Evolutionary conservation across 2,329 filamentous ascomycete genomes (phyloP).

Genomic region (Cladosporium oxysporum): DNA sequence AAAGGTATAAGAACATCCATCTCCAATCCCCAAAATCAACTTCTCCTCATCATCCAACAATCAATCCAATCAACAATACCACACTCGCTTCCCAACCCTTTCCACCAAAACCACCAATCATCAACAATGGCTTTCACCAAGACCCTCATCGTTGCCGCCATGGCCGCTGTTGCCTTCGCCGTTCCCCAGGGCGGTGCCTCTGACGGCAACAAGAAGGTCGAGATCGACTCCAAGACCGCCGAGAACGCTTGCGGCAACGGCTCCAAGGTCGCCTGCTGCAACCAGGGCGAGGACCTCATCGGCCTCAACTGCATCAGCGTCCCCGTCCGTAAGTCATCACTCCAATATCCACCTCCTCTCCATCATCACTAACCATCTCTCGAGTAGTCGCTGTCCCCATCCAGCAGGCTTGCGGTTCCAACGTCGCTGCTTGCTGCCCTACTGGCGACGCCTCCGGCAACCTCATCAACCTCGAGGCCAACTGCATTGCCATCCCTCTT

Average conservation of each 20-base stretch:
- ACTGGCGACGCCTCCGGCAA: conserved; percentile 13
- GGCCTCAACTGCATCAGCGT: conserved; percentile 12
- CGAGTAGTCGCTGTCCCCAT: conserved; percentile 16
- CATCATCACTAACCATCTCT: neutral
- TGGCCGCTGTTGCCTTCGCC: conserved; percentile 16
- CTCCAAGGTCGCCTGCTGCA: conserved; percentile 13
- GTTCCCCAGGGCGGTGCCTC: conserved; percentile 8
- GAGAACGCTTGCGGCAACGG: conserved; percentile 4
- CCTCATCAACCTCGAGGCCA: conserved; percentile 17
- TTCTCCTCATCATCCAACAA: conserved; percentile 18
- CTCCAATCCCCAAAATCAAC: neutral
- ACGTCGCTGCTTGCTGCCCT: conserved; percentile 18
- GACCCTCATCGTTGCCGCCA: conserved; percentile 17
- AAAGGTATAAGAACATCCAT: conserved; percentile 12
- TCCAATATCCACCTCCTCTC: neutral
- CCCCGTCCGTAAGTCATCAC: neutral
- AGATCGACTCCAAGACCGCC: neutral
- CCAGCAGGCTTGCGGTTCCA: conserved; percentile 20
- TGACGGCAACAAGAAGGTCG: conserved; percentile 1
- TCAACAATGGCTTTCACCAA: conserved; percentile 17
- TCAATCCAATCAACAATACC: conserved; percentile 4
- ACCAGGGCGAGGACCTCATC: conserved; percentile 14
- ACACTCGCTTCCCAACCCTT: conserved; percentile 16
- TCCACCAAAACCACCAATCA: conserved; percentile 8
- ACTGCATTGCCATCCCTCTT: conserved; percentile 18